Evolutionary conservation across 805 yeast genomes (phyloP), one percentile per base, ranked within the genome.

Genomic region (Kluyveromyces lactis): DNA sequence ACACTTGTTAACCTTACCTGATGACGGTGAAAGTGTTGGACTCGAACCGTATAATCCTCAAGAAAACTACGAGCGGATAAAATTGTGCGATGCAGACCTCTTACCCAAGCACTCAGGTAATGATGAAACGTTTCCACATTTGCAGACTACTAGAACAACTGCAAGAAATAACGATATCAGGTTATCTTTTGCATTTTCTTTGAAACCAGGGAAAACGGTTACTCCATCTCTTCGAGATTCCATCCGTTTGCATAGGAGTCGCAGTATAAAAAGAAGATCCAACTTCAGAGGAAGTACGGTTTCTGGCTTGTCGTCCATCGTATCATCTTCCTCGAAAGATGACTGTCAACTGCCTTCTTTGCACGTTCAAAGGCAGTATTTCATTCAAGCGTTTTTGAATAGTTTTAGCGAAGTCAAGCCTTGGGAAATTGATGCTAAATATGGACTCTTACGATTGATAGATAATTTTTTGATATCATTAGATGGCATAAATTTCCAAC

Each of bases 391-490:
- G 12, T 12, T 36, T 16, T 15, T 28, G 13, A 13, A 17, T 4
- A 36, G 33, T 13, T 30, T 36, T 17, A 12, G 10, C 1, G 15
- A 40, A 1, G 31, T 64, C 10, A 32, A 40, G 1, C 60, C 52
- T 23, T 48, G 55, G 42, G 47, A 51, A 16, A 38, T 63, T 16
- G 67, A 64, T 36, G 45, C 55, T 3, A 40, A 47, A 26, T 59
- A 52, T 42, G 72, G 72, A 0, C 38, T 55, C 4, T 41, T 67
- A 31, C 50, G 71, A 38, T 37, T 66, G 9, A 63, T 64, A 9
- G 71, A 67, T 45, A 45, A 34, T 10, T 46, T 67, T 13, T 35
- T 51, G 33, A 50, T 64, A 3, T 61, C 66, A 1, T 46, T 43
- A 16, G 56, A 57, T 37, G 57, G 55, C 2, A 47, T 38, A 4